These are phyloP conservation scores for Haplosporangium gracile DNA, from an alignment of 192 early-diverging fungal species.

Conservation along the genomic window DNA sequence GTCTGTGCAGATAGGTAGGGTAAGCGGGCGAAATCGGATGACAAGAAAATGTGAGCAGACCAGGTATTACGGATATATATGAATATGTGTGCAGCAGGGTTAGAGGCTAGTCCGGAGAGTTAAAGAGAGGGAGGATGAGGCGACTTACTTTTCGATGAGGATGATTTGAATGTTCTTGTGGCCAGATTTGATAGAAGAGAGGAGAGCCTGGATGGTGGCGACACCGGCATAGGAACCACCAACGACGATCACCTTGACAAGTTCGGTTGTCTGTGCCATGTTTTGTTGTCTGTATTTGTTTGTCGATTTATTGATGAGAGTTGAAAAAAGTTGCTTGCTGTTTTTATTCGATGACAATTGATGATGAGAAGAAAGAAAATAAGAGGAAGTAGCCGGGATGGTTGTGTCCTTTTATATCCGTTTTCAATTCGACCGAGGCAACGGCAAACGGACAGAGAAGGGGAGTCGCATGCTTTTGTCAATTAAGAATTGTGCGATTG, in stretches of 20 bases:
- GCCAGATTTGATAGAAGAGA: conserved; percentile 7
- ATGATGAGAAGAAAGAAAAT: not conserved
- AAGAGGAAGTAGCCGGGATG: not conserved
- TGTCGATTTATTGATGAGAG: not conserved
- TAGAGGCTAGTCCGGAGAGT: not conserved
- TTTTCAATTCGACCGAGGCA: too few relatives aligned
- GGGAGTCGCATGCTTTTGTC: not conserved
- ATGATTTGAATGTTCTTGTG: conserved; percentile 38
- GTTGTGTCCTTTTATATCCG: not conserved
- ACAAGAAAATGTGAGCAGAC: not conserved
- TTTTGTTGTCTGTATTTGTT: not conserved
- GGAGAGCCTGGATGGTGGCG: conserved; percentile 28
- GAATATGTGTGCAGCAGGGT: not conserved
- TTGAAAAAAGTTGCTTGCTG: not conserved
- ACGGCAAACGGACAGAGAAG: not conserved
- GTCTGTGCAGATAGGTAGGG: not conserved
- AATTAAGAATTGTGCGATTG: not conserved
- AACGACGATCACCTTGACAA: conserved; percentile 41
- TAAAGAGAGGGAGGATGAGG: too few relatives aligned
- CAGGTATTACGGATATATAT: not conserved
- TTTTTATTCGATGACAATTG: not conserved
- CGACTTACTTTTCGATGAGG: conserved; percentile 36
- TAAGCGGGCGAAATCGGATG: not conserved
- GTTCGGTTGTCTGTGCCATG: conserved; percentile 2
- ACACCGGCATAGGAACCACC: conserved; percentile 49